Evolutionary conservation across 345 rosid genomes (phyloP).

Genomic region (Adansonia digitata): DNA sequence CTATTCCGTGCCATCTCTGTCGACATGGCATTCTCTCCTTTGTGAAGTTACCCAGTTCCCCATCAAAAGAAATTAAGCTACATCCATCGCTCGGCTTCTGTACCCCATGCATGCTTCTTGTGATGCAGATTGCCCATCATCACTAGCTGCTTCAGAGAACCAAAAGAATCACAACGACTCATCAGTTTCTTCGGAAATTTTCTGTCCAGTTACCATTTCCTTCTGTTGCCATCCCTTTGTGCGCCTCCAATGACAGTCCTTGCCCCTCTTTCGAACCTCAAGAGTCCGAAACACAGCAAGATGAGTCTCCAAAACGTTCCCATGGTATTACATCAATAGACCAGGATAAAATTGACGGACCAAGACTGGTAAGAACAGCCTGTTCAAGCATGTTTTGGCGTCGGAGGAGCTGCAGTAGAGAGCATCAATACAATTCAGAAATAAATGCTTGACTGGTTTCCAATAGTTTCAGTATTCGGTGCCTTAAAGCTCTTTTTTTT

Average conservation of each 20-base stretch:
- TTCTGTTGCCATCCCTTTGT: constrained; percentile 74
- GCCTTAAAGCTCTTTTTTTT: background rate
- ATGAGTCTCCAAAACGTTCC: constrained; percentile 39
- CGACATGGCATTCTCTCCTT: constrained; percentile 81
- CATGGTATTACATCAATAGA: constrained; percentile 40
- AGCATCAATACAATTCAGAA: constrained; percentile 93
- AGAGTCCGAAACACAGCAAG: constrained; percentile 44
- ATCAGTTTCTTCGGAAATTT: constrained; percentile 76
- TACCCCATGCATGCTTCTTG: constrained; percentile 87
- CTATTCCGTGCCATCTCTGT: constrained; percentile 95
- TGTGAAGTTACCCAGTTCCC: constrained; percentile 61
- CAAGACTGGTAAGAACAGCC: constrained; percentile 69
- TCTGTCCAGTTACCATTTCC: constrained; percentile 97
- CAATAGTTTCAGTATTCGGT: background rate
- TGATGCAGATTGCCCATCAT: constrained; percentile 50
- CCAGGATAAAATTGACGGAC: constrained; percentile 68
- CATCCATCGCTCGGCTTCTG: constrained; percentile 77
- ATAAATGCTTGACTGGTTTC: constrained; percentile 58
- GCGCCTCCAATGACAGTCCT: constrained; percentile 80
- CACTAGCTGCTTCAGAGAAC: constrained; percentile 53
- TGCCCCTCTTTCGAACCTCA: constrained; percentile 73
- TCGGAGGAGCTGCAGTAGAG: constrained; percentile 97
- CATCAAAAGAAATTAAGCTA: constrained; percentile 51
- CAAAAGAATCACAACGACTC: constrained; percentile 61
- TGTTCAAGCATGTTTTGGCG: constrained; percentile 98